These are phyloP conservation scores for Acanthamoeba sp. DNA, from an alignment of 208 protist species.

Conservation along the genomic window DNA sequence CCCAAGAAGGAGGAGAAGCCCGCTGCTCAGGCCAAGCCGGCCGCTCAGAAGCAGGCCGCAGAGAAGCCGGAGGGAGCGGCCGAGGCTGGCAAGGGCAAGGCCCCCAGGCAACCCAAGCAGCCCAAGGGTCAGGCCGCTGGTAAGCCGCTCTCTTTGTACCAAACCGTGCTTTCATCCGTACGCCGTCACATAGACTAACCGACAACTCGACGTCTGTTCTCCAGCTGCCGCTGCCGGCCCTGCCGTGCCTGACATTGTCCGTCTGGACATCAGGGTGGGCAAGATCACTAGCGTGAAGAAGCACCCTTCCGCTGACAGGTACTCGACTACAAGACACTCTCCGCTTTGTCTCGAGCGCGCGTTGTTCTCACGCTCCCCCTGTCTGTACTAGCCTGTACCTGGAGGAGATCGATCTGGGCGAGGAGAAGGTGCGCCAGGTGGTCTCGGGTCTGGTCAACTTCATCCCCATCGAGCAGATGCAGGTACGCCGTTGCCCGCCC, in stretches of 20 bases:
- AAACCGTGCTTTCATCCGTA: not conserved
- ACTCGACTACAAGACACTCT: too few relatives aligned
- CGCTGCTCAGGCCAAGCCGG: not conserved
- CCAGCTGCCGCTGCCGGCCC: not conserved
- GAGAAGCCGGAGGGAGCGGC: not conserved
- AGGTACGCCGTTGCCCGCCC: not conserved
- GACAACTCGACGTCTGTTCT: not conserved
- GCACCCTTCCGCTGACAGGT: constrained; percentile 72
- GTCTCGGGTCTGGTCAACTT: constrained; percentile 67
- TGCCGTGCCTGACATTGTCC: constrained; percentile 17
- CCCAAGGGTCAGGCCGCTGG: constrained; percentile 47
- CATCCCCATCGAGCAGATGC: constrained; percentile 69
- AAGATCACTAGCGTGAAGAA: constrained; percentile 9
- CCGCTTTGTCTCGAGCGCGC: not conserved
- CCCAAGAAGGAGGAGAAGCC: constrained; percentile 68
- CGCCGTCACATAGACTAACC: not conserved
- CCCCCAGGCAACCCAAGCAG: constrained; percentile 39
- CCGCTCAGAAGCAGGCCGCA: not conserved
- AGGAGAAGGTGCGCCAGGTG: constrained; percentile 66
- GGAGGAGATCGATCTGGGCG: constrained; percentile 78
- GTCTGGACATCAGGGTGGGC: constrained; percentile 71
- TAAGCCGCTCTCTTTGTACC: not conserved
- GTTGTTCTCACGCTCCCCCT: not conserved
- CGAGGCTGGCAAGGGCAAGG: constrained; percentile 26
- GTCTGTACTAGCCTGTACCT: constrained; percentile 27